Conservation (phyloP, 805 yeast genomes). For the Candida parachauliodes region DNA sequence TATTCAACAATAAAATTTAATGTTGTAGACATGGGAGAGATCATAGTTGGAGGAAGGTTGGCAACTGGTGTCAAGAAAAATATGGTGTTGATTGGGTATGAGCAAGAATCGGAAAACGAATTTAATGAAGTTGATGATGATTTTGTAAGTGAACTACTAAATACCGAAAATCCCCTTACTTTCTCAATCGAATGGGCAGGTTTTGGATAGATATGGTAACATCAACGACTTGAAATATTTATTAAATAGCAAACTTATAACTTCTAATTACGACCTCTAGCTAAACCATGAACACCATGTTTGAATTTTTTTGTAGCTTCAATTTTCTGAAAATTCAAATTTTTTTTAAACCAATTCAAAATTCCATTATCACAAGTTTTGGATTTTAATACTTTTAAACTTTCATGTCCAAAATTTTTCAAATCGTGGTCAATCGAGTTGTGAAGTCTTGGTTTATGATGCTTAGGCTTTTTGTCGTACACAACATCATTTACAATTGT, state of each 20-base stretch:
- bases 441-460: background rate
- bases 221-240: too few relatives aligned
- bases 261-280: background rate
- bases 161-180: constrained; percentile 31
- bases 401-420: too few relatives aligned
- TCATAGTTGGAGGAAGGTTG: constrained; percentile 83
- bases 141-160: constrained; percentile 4
- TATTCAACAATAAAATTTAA: constrained; percentile 65
- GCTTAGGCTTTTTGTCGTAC: background rate
- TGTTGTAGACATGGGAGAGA: constrained; percentile 46
- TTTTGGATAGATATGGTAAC: constrained; percentile 78
- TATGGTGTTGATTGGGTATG: constrained; percentile 55
- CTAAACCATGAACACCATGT: background rate
- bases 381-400: too few relatives aligned
- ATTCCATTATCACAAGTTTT: background rate
- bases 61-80: constrained; percentile 91
- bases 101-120: background rate
- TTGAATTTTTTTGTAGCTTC: background rate
- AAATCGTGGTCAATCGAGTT: too few relatives aligned
- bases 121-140: constrained; percentile 3
- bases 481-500: constrained; percentile 15
- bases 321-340: background rate
- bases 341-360: background rate
- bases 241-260: too few relatives aligned
- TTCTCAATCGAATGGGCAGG: constrained; percentile 96